Evolutionary conservation across 164 flowering plant species (phyloP).

Genomic region (Saururus chinensis): DNA sequence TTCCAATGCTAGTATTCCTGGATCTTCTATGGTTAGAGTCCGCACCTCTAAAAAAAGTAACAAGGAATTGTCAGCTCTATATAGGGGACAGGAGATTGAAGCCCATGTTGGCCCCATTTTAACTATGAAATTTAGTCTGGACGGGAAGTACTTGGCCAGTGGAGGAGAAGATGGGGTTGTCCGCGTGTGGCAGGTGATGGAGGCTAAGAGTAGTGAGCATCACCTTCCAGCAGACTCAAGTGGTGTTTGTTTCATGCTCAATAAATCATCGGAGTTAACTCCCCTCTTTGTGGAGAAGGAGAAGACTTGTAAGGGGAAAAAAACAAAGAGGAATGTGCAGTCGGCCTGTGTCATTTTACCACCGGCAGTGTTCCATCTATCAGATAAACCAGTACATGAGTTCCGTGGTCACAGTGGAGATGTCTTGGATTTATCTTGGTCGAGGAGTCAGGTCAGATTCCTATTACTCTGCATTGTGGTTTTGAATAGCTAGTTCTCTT

Average conservation of each 20-base stretch:
- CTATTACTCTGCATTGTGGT: slow-evolving; percentile 9
- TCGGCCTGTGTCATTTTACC: slow-evolving; percentile 82
- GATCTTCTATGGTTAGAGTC: slow-evolving; percentile 51
- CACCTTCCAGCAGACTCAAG: slow-evolving; percentile 55
- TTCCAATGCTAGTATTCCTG: slow-evolving; percentile 9
- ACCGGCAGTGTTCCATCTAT: slow-evolving; percentile 57
- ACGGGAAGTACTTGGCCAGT: slow-evolving; percentile 78
- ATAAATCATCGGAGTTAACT: slow-evolving; percentile 55
- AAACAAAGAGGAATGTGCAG: slow-evolving; percentile 40
- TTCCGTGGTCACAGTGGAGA: slow-evolving; percentile 71
- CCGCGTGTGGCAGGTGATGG: slow-evolving; percentile 74
- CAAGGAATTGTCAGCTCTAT: slow-evolving; percentile 83
- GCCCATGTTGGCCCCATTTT: slow-evolving; percentile 79
- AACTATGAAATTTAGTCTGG: slow-evolving; percentile 89
- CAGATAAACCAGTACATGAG: slow-evolving; percentile 81
- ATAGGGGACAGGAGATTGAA: slow-evolving; percentile 60
- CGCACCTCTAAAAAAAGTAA: slow-evolving; percentile 34
- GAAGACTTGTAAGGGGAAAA: slow-evolving; percentile 28
- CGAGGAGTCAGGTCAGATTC: slow-evolving; percentile 44
- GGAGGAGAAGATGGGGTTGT: slow-evolving; percentile 88
- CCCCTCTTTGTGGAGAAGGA: slow-evolving; percentile 49
- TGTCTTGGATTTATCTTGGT: slow-evolving; percentile 90
- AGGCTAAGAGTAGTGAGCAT: slow-evolving; percentile 46
- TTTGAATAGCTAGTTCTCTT: not conserved
- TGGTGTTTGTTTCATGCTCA: slow-evolving; percentile 45